Base-by-base conservation (phyloP, 495 filamentous ascomycete species). In the Penicillium lividum region DNA sequence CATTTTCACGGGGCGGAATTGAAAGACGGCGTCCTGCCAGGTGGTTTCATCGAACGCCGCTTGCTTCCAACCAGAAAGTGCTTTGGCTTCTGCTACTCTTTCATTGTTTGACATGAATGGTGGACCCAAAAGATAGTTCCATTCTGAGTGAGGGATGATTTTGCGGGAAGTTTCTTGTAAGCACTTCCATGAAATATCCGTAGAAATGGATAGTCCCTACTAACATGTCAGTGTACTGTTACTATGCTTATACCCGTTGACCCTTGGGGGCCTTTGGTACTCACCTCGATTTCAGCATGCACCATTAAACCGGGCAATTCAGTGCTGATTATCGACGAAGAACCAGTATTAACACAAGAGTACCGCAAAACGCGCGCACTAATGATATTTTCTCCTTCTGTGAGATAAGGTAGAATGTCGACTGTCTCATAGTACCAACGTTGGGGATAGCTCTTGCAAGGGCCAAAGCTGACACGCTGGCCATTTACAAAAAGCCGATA, bases 401-500 rank as follows among this genome's bases (percentile, higher is more conserved):
- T 25, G 11, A 64, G 40, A 34, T 55, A 69, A 7, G 67, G 69
- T 1, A 57, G 42, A 31, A 72, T 64, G 36, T 69, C 67, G 6
- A 68, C 50, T 0, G 64, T 68, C 46, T 72, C 69, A 49, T 69
- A 69, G 33, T 64, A 54, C 62, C 65, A 69, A 34, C 56, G 53
- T n/a, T 58, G 56, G n/a, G 53, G 58, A 46, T 69, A 53, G 11
- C 60, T 61, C 51, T 69, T 72, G 33, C 56, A 60, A 9, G 69
- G 69, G 1, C 69, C 69, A 40, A 72, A 69, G 50, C 60, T 60
- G 38, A 65, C 59, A 4, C 60, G 42, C 3, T 51, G 38, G 5
- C 63, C 62, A 49, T 72, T 72, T 31, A 72, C 53, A 50, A 56
- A 72, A 0, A 72, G 59, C 11, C 63, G 54, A 45, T 72, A 72